Evolutionary conservation across 768 basidiomycete species (phyloP), one percentile per base, ranked within the genome.

Genomic region (Tulasnella sp.): DNA sequence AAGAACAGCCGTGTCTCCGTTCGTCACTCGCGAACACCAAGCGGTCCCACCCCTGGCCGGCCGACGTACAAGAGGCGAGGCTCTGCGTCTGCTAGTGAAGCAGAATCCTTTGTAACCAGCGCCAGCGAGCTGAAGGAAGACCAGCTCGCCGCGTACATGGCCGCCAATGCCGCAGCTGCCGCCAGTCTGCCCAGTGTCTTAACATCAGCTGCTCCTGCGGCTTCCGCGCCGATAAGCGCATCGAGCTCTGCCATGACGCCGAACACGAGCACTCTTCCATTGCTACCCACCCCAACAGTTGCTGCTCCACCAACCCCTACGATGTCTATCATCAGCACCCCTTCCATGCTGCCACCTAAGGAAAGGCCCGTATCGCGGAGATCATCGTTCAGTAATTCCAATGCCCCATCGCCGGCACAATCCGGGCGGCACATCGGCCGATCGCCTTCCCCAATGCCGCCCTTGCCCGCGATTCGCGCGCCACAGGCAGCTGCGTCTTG

Each of bases 401-500:
- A 86, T 64, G 84, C 87, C 2, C 84, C 86, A 17, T 58, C 57
- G 6, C 57, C 57, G 9, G 57, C 57, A 4, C 49, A 59, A 6
- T 59, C 58, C n/a, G 39, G 15, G 25, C 31, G 55, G 27, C 49
- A 53, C 48, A 40, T 49, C 36, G 86, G 80, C 2, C 83, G 87
- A 48, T 90, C 86, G 1, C 88, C 88, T 2, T 88, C 86, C 0
- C 89, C 88, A 0, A 88, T 89, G 82, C 85, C 88, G 9, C 89
- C 92, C 4, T 77, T 97, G 2, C 94, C 94, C 21, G 93, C 93
- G 25, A 94, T 98, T 63, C 81, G 92, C 32, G 78, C 82, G 11
- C 77, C 83, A 2, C 64, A 69, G 6, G 62, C 65, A 8, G 59
- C 64, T 1, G 57, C 67, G 2, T 66, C 75, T 15, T 85, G 81